A percentile compares a stretch with the other conserved stretches of the same genome.
Conservation (phyloP, 2,329 filamentous ascomycete species). For the Trichoderma sp. region DNA sequence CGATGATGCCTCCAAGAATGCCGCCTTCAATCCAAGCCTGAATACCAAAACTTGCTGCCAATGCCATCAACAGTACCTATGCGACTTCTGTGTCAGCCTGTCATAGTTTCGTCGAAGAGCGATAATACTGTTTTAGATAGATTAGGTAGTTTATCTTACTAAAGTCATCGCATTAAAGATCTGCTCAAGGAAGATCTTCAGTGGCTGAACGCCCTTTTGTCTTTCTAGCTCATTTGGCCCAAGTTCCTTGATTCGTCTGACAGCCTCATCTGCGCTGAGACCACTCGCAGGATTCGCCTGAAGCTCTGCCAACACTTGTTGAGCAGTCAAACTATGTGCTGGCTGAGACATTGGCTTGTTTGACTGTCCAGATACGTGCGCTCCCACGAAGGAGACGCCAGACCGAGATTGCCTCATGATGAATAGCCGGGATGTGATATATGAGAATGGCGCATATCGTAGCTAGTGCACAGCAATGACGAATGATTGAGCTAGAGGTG, state of each 20-base stretch:
- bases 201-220: conserved; percentile 47
- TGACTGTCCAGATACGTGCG: conserved; percentile 35
- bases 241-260: conserved; percentile 48
- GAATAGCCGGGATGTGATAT: not conserved
- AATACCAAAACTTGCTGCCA: conserved; percentile 51
- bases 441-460: not conserved
- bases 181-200: conserved; percentile 57
- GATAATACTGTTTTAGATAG: not conserved
- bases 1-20: conserved; percentile 48
- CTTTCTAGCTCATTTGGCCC: conserved; percentile 57
- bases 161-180: conserved; percentile 58
- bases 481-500: not conserved
- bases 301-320: conserved; percentile 51
- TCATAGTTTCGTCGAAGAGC: no score
- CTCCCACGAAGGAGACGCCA: not conserved
- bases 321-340: conserved; percentile 52
- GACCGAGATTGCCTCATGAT: not conserved
- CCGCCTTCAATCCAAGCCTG: conserved; percentile 51
- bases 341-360: conserved; percentile 47
- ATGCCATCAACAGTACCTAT: conserved; percentile 55
- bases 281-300: conserved; percentile 52
- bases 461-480: not conserved
- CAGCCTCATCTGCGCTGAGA: conserved; percentile 49
- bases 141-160: conserved; percentile 25
- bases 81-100: not conserved